Base-by-base conservation (phyloP, 2,329 filamentous ascomycete genomes). In the Neoscytalidium dimidiatum region DNA sequence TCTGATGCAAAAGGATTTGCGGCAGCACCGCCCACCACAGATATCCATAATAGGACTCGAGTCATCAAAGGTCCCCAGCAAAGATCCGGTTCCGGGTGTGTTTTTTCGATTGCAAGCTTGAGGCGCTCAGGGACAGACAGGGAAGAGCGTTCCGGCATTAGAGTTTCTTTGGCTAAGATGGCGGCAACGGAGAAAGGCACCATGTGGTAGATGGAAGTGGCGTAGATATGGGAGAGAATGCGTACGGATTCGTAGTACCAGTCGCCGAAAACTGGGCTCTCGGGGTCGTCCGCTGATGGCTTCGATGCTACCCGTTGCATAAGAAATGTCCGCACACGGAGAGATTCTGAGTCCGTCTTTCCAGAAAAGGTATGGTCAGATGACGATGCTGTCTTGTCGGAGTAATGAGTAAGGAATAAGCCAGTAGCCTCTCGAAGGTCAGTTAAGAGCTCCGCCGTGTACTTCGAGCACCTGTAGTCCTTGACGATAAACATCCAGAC, bases 61-160 rank as follows among this genome's bases (percentile, higher is more conserved):
- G 53, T 58, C 53, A 58, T 58, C n/a, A 44, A 29, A 29, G 53
- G 53, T 13, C 53, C 53, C 53, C 53, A 58, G 35, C 53, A 58
- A 17, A 19, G 26, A 23, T 43, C 35, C 17, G 53, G 53, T 7
- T 58, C 53, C 14, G 53, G 53, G 19, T 58, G 53, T 14, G 53
- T 58, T 35, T 58, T 58, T 13, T 58, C 53, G 26, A 58, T 58
- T n/a, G 53, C 35, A 19, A 35, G 33, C 26, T 58, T 58, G 1
- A 58, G 35, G 21, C 26, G 53, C 23, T 58, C 53, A 7, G 53
- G 53, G 3, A 58, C 53, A 9, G 53, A 58, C 5, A 58, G 35
- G 23, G 46, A 28, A 29, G 26, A 23, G 23, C 53, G 53, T 13
- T 41, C 38, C 4, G 53, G 35, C 9, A 28, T 6, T 8, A 58